Percentiles rank a stretch among this genome's conserved stretches.
Evolutionary conservation across 805 yeast species (phyloP).

Genomic region (Yarrowia deformans): DNA sequence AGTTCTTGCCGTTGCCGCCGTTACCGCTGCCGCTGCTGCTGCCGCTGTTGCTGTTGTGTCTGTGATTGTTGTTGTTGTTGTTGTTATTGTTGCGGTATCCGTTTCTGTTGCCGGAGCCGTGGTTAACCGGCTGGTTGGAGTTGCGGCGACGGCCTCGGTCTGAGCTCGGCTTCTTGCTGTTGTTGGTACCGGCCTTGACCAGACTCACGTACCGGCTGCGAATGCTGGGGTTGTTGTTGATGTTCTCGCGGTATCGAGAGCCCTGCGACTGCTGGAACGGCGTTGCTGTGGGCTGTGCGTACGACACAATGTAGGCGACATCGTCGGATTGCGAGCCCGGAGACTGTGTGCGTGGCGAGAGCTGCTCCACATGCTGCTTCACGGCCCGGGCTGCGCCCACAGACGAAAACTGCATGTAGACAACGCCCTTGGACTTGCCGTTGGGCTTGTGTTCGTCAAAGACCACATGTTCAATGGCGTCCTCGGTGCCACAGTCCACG

Average conservation of each 20-base stretch:
- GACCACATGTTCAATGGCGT: conserved; percentile 36
- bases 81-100: not conserved
- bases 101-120: not conserved
- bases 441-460: conserved; percentile 45
- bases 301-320: conserved; percentile 40
- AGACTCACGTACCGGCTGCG: conserved; percentile 3
- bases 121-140: not conserved
- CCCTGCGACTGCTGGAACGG: conserved; percentile 24
- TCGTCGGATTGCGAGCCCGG: conserved; percentile 30
- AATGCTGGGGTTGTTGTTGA: conserved; percentile 27
- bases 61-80: not conserved
- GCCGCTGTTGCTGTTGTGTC: not conserved
- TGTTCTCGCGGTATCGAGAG: conserved; percentile 25
- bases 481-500: conserved; percentile 37
- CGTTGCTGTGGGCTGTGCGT: conserved; percentile 41
- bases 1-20: not conserved
- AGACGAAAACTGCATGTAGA: conserved; percentile 41
- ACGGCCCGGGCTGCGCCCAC: conserved; percentile 39
- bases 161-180: conserved; percentile 3
- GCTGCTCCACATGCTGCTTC: conserved; percentile 39
- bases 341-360: conserved; percentile 40
- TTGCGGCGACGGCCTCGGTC: conserved; percentile 10
- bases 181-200: conserved; percentile 23
- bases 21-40: not conserved
- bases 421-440: conserved; percentile 44